These are phyloP conservation scores for Coemansia sp. DNA, from an alignment of 192 early-diverging fungal species.

Conservation along the genomic window DNA sequence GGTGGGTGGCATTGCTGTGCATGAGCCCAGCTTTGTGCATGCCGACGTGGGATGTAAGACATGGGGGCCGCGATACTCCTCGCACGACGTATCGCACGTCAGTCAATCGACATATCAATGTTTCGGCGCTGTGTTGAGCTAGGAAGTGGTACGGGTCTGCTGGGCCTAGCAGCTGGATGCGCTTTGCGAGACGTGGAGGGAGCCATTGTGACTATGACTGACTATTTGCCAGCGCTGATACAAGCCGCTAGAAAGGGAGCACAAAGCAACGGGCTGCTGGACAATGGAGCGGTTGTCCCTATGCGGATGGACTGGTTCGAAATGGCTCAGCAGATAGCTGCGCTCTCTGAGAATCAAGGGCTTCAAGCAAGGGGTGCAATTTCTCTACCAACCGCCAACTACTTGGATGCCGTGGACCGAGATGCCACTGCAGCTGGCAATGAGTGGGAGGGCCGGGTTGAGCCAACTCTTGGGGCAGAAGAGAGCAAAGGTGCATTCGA, in stretches of 20 bases:
- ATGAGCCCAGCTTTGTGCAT: slow-evolving; percentile 21
- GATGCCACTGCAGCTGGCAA: not conserved
- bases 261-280: slow-evolving; percentile 11
- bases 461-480: not conserved
- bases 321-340: not conserved
- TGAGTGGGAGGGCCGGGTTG: not conserved
- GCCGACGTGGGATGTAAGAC: slow-evolving; percentile 25
- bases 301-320: slow-evolving; percentile 20
- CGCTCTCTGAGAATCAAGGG: not conserved
- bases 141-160: slow-evolving; percentile 22
- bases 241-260: slow-evolving; percentile 5
- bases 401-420: slow-evolving; percentile 9
- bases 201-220: slow-evolving; percentile 16
- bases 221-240: slow-evolving; percentile 21
- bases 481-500: slow-evolving; percentile 8
- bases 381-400: not conserved
- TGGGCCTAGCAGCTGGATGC: slow-evolving; percentile 8
- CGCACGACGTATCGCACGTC: slow-evolving; percentile 16
- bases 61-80: slow-evolving; percentile 16
- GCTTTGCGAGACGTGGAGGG: not conserved
- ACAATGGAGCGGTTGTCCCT: not conserved
- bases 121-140: slow-evolving; percentile 12
- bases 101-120: not conserved
- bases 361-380: not conserved
- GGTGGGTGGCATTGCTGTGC: slow-evolving; percentile 6